Conservation (phyloP, 164 flowering plant species). For the Echeveria elegans region DNA sequence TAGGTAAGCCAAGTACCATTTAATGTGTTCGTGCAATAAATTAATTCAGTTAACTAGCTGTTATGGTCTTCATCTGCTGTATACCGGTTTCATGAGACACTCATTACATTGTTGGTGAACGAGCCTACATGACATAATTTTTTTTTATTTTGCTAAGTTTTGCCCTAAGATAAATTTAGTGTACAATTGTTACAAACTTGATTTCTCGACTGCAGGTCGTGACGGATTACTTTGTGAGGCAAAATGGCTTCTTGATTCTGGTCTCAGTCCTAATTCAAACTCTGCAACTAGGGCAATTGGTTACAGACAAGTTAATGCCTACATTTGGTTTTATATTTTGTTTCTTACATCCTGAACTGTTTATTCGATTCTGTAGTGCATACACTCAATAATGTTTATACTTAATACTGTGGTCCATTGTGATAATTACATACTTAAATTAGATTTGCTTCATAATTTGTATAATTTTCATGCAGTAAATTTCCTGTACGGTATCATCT, state of each 20-base stretch:
- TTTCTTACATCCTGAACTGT: background rate
- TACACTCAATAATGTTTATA: no score
- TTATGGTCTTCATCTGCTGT: background rate
- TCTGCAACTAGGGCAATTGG: slow-evolving; percentile 96
- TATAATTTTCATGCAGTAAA: background rate
- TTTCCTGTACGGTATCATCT: background rate
- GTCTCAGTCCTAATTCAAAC: slow-evolving; percentile 84
- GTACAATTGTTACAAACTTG: background rate
- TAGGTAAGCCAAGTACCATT: slow-evolving; percentile 37
- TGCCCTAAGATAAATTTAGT: background rate
- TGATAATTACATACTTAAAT: background rate
- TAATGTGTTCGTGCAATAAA: background rate
- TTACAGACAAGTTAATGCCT: slow-evolving; percentile 64
- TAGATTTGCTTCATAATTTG: background rate
- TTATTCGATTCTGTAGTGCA: background rate
- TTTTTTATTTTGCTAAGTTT: background rate
- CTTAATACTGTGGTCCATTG: background rate
- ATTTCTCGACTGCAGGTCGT: slow-evolving; percentile 27
- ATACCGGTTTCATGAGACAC: background rate
- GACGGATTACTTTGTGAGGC: slow-evolving; percentile 80
- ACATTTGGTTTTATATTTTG: background rate
- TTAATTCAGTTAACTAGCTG: background rate
- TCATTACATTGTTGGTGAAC: background rate
- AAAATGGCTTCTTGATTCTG: slow-evolving; percentile 68
- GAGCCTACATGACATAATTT: background rate